A percentile compares a stretch with the other conserved stretches of the same genome.
Evolutionary conservation across 2,329 filamentous ascomycete genomes (phyloP).

Genomic region (Fusarium domesticum): DNA sequence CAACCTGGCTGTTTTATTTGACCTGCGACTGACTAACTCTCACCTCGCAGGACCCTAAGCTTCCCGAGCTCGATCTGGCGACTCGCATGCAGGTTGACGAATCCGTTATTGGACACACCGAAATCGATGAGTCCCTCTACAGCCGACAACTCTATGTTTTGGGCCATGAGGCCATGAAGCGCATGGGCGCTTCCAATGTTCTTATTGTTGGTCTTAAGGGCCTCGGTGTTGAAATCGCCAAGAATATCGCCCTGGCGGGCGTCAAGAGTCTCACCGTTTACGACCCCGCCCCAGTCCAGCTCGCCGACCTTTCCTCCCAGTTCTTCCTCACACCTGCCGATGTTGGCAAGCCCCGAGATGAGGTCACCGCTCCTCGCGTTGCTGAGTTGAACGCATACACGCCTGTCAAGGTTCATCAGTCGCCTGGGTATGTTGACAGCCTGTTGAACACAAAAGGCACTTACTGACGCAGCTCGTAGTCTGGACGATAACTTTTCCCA

Average conservation of each 20-base stretch:
- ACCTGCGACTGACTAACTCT: slow-evolving; percentile 8
- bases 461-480: slow-evolving; percentile 41
- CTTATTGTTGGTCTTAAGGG: slow-evolving; percentile 90
- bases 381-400: slow-evolving; percentile 97
- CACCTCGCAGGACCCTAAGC: slow-evolving; percentile 46
- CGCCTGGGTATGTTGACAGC: slow-evolving; percentile 43
- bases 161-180: slow-evolving; percentile 89
- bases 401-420: slow-evolving; percentile 74
- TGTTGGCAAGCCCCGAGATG: slow-evolving; percentile 86
- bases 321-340: slow-evolving; percentile 91
- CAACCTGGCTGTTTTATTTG: not conserved
- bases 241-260: slow-evolving; percentile 96
- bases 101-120: slow-evolving; percentile 51
- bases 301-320: slow-evolving; percentile 90
- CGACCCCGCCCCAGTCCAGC: slow-evolving; percentile 79
- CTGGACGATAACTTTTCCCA: slow-evolving; percentile 74
- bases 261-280: slow-evolving; percentile 95
- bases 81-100: slow-evolving; percentile 66
- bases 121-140: slow-evolving; percentile 72
- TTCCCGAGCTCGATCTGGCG: slow-evolving; percentile 59
- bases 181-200: slow-evolving; percentile 94
- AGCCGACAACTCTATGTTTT: slow-evolving; percentile 71
- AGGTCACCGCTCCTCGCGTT: slow-evolving; percentile 82
- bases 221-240: slow-evolving; percentile 95
- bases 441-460: slow-evolving; percentile 3